phyloP scores from a whole-genome alignment of 106 monocot species.

The Dendrobium officinale region DNA sequence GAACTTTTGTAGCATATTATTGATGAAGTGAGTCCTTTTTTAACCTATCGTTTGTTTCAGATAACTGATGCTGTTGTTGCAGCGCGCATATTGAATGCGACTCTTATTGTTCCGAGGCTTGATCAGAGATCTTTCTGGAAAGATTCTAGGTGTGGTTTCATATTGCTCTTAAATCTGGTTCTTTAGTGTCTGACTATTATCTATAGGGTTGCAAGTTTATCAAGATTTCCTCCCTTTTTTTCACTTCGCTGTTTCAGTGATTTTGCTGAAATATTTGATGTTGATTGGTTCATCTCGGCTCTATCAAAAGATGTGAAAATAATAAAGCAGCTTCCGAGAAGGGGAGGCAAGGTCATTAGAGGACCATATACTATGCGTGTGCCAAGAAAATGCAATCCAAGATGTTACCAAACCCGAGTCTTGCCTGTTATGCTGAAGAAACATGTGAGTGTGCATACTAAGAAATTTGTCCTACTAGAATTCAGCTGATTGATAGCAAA shows the following conservation, averaged over 20 bases:
- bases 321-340: constrained; percentile 66
- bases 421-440: constrained; percentile 81
- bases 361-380: constrained; percentile 79
- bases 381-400: constrained; percentile 80
- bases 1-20: neutral
- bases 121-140: constrained; percentile 79
- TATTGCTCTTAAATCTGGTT: neutral
- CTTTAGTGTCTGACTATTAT: neutral
- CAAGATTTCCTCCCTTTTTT: neutral
- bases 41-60: constrained; percentile 16
- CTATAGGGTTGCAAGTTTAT: neutral
- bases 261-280: constrained; percentile 86
- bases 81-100: constrained; percentile 61
- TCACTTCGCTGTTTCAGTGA: constrained; percentile 39
- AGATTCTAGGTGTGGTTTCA: constrained; percentile 46
- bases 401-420: constrained; percentile 73
- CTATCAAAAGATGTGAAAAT: constrained; percentile 83
- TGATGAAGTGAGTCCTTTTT: neutral
- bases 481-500: neutral
- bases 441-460: constrained; percentile 37
- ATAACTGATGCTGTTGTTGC: constrained; percentile 70
- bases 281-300: constrained; percentile 74
- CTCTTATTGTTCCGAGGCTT: constrained; percentile 59
- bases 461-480: neutral
- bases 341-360: constrained; percentile 40